Percentiles rank a stretch among this genome's conserved stretches.
Conservation (phyloP, 2,329 filamentous ascomycete species). For the Colletotrichum neosansevieriae region DNA sequence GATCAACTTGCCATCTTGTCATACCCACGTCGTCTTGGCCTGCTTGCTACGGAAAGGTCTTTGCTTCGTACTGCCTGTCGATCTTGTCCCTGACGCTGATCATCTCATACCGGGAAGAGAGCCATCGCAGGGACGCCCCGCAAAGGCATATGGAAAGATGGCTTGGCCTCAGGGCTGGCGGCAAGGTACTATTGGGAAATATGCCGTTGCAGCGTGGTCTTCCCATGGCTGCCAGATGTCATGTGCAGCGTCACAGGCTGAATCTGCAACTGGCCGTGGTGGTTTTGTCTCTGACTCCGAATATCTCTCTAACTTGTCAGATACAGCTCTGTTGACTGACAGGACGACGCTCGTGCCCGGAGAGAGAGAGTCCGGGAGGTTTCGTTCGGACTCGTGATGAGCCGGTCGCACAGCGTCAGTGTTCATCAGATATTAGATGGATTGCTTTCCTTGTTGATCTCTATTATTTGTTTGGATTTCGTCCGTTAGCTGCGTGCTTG, state of each 20-base stretch:
- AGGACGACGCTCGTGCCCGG: neutral
- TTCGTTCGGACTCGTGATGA: slow-evolving; percentile 5
- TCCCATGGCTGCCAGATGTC: slow-evolving; percentile 22
- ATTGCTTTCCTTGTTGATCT: neutral
- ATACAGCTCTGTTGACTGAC: neutral
- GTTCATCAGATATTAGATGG: no score
- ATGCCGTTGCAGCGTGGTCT: slow-evolving; percentile 30
- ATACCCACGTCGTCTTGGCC: neutral
- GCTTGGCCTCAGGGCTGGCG: neutral
- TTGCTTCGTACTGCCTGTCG: slow-evolving; percentile 1
- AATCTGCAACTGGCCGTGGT: slow-evolving; percentile 19
- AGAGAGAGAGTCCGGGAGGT: neutral
- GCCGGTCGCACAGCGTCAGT: neutral
- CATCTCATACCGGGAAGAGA: neutral
- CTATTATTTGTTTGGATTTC: neutral
- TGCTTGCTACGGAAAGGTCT: neutral
- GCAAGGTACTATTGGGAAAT: slow-evolving; percentile 9
- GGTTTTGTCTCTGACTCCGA: slow-evolving; percentile 1
- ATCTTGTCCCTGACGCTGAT: slow-evolving; percentile 17
- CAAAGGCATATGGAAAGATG: neutral
- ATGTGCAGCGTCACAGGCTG: neutral
- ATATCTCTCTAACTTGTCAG: slow-evolving; percentile 14
- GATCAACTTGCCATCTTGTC: neutral
- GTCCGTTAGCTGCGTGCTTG: slow-evolving; percentile 34
- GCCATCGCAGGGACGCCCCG: slow-evolving; percentile 11